These are phyloP conservation scores for Geotrichum phurueaensis DNA, from an alignment of 1,139 yeast genomes.

Conservation along the genomic window DNA sequence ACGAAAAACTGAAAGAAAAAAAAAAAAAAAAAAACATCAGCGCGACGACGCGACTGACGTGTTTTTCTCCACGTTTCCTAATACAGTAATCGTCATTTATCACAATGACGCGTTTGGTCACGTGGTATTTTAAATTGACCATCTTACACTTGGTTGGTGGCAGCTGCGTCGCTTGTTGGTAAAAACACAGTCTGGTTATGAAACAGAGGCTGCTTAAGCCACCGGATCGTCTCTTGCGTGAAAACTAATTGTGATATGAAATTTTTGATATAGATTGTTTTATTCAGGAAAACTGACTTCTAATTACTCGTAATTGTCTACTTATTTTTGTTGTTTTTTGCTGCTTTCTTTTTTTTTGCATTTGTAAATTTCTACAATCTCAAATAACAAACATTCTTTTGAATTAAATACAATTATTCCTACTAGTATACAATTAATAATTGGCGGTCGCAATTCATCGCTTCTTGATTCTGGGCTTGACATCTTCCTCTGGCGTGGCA, in stretches of 20 bases:
- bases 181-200: too few species aligned
- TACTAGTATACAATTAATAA: neutral
- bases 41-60: neutral
- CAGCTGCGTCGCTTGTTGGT: neutral
- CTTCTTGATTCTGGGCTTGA: conserved; percentile 52
- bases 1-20: neutral
- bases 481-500: conserved; percentile 79
- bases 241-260: too few species aligned
- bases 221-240: too few species aligned
- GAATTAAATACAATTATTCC: conserved; percentile 1
- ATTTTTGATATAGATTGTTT: neutral
- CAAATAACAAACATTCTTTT: neutral
- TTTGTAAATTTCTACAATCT: neutral
- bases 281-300: neutral
- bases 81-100: neutral
- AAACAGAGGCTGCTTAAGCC: too few species aligned
- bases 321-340: neutral
- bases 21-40: neutral
- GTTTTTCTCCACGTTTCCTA: neutral
- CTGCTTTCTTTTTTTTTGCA: neutral
- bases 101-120: neutral
- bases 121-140: neutral
- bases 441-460: conserved; percentile 3
- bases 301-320: neutral
- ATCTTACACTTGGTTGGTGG: neutral